Evolutionary conservation across 257 asterid species (phyloP).

Genomic region (Przewalskia tangutica): DNA sequence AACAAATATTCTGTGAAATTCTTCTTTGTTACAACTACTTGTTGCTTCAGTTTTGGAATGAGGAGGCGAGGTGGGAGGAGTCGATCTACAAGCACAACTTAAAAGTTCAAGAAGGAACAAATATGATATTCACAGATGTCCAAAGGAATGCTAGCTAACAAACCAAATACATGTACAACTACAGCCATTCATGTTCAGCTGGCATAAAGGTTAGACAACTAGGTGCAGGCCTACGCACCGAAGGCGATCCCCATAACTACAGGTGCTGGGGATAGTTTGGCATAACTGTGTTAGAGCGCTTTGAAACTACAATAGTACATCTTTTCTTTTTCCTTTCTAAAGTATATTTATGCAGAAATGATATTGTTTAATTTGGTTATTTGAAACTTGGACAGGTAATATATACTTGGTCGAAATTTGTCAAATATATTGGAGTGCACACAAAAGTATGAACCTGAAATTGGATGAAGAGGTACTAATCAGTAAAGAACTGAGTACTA

Average conservation of each 20-base stretch:
- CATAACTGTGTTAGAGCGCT: too few species aligned
- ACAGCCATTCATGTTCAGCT: not conserved
- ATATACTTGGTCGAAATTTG: too few species aligned
- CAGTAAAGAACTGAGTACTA: too few species aligned
- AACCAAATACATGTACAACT: not conserved
- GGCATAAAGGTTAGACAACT: not conserved
- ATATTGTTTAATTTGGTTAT: not conserved
- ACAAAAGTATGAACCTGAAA: too few species aligned
- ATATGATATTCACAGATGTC: not conserved
- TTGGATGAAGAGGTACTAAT: too few species aligned
- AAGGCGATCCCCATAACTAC: too few species aligned
- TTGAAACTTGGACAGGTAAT: too few species aligned
- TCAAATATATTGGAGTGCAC: too few species aligned
- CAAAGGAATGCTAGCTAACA: not conserved
- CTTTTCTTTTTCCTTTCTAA: not conserved
- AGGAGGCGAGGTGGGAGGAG: not conserved
- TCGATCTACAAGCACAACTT: not conserved
- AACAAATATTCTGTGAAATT: not conserved
- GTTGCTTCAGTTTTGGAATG: not conserved
- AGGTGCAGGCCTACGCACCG: not conserved
- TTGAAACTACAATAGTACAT: not conserved
- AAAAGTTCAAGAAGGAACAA: not conserved
- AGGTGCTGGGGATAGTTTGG: too few species aligned
- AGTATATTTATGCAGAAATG: not conserved
- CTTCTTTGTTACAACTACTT: not conserved